phyloP scores from a whole-genome alignment of 2,329 filamentous ascomycete genomes.

The Corinectria fuckeliana region DNA sequence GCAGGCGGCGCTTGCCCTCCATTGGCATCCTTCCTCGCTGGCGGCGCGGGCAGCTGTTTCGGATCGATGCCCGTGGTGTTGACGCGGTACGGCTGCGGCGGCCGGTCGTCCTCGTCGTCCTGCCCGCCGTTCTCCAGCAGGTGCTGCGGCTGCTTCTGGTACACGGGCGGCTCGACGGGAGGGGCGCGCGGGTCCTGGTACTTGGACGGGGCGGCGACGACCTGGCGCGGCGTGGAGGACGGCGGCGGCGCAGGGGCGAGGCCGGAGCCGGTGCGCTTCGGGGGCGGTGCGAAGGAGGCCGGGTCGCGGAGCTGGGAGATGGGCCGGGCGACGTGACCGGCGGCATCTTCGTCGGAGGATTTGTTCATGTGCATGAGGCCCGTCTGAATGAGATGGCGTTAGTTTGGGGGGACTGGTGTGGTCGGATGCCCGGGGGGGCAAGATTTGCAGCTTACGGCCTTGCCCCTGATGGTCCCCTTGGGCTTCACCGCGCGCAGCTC shows the following conservation, averaged over 20 bases:
- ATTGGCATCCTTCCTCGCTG: conserved; percentile 57
- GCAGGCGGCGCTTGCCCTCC: conserved; percentile 43
- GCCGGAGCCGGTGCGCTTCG: conserved; percentile 61
- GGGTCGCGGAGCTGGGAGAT: conserved; percentile 78
- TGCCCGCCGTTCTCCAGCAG: conserved; percentile 17
- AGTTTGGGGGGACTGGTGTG: not conserved
- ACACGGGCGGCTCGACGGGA: conserved; percentile 18
- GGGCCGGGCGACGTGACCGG: conserved; percentile 60
- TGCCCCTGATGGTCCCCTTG: conserved; percentile 48
- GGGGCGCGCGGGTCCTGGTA: conserved; percentile 41
- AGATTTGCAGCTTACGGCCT: conserved; percentile 47
- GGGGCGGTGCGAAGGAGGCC: conserved; percentile 78
- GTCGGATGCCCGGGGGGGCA: not conserved
- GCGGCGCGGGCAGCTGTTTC: conserved; percentile 73
- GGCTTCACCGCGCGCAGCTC: conserved; percentile 54
- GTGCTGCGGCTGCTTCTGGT: conserved; percentile 18
- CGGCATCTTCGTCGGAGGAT: conserved; percentile 31
- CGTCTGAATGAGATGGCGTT: conserved; percentile 45
- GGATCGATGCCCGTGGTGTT: conserved; percentile 77
- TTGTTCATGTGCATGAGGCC: conserved; percentile 53
- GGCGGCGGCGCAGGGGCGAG: conserved; percentile 37
- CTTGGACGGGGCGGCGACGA: conserved; percentile 42
- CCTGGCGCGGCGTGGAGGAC: conserved; percentile 34
- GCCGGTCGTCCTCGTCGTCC: conserved; percentile 46
- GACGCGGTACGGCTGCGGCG: conserved; percentile 69